Conservation (phyloP, 495 filamentous ascomycete species). For the Neurospora intermedia region DNA sequence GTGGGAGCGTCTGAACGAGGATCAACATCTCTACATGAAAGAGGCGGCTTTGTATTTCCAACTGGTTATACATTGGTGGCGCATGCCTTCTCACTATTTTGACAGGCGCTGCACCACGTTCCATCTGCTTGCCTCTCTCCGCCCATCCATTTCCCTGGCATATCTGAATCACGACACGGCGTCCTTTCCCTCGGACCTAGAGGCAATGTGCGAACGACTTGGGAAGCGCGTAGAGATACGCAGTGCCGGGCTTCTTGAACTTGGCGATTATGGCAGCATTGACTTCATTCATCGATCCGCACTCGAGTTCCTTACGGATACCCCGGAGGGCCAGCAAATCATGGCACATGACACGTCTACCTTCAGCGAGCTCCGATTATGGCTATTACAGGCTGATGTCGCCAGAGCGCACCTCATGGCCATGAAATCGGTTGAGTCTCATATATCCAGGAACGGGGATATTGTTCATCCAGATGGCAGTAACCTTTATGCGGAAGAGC, state of each 20-base stretch:
- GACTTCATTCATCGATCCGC: constrained; percentile 12
- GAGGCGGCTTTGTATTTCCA: background rate
- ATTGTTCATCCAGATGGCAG: too few relatives aligned
- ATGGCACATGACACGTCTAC: constrained; percentile 1
- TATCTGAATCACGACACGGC: background rate
- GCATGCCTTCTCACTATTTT: background rate
- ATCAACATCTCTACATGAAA: too few relatives aligned
- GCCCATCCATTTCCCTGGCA: background rate
- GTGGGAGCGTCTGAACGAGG: too few relatives aligned
- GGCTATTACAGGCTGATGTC: background rate
- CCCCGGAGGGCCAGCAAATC: constrained; percentile 2
- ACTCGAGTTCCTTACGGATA: constrained; percentile 6
- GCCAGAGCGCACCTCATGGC: background rate
- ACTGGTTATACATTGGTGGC: background rate
- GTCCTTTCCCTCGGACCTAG: background rate
- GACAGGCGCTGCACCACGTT: background rate
- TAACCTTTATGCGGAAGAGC: accelerated
- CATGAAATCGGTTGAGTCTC: background rate
- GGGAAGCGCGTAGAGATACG: constrained; percentile 4
- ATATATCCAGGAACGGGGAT: too few relatives aligned
- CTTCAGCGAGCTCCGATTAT: background rate
- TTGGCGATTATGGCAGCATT: background rate
- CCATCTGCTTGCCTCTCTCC: background rate
- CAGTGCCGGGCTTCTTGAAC: constrained; percentile 8
- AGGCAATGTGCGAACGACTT: background rate